A percentile compares a stretch with the other conserved stretches of the same genome.
Evolutionary conservation across 495 filamentous ascomycete genomes (phyloP).

Genomic region (Penicillium simplicissimum): DNA sequence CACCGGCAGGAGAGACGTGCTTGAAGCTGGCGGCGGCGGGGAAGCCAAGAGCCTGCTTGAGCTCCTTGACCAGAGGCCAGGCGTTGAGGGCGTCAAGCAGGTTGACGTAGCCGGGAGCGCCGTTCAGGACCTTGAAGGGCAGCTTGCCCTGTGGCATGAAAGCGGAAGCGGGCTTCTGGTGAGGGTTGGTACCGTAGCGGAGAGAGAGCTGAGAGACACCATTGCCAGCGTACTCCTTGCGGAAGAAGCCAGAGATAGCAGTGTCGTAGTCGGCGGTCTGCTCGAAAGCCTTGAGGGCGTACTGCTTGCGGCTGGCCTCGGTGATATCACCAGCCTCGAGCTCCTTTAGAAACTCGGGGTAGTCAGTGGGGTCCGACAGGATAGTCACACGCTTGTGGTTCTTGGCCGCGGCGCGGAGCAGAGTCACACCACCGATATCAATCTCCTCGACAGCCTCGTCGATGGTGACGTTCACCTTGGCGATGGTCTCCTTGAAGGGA

Average conservation of each 20-base stretch:
- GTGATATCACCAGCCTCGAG: conserved; percentile 83
- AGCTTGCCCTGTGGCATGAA: conserved; percentile 69
- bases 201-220: conserved; percentile 81
- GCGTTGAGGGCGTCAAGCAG: conserved; percentile 94
- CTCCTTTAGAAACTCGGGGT: conserved; percentile 89
- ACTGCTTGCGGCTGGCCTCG: conserved; percentile 76
- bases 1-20: conserved; percentile 96
- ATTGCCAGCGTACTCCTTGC: conserved; percentile 88
- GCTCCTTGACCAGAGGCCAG: conserved; percentile 95
- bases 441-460: conserved; percentile 97
- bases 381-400: conserved; percentile 95
- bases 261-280: conserved; percentile 98
- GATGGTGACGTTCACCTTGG: conserved; percentile 94
- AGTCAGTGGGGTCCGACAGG: conserved; percentile 89
- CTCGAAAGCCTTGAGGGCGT: conserved; percentile 95
- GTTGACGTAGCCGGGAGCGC: conserved; percentile 94
- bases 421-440: conserved; percentile 95
- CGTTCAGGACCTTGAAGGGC: conserved; percentile 96
- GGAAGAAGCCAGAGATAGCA: conserved; percentile 95
- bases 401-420: conserved; percentile 95
- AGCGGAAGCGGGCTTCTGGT: conserved; percentile 92
- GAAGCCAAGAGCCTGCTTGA: conserved; percentile 80
- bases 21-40: conserved; percentile 99
- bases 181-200: conserved; percentile 94
- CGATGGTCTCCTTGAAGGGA: conserved; percentile 96